phyloP scores from a whole-genome alignment of 306 rosid genomes.

The Cucumis hystrix region DNA sequence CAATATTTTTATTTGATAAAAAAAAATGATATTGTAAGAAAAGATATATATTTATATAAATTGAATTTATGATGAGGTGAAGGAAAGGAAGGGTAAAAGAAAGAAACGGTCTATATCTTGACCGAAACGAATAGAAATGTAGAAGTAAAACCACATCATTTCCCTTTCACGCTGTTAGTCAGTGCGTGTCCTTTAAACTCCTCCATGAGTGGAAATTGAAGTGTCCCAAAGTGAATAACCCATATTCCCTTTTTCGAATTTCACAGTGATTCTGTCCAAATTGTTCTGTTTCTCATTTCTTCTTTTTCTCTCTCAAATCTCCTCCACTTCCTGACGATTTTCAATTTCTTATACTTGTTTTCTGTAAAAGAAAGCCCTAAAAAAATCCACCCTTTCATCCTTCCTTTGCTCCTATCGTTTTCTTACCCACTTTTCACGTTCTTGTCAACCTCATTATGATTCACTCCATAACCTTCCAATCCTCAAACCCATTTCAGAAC shows the following conservation, averaged over 20 bases:
- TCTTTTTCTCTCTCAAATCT: neutral
- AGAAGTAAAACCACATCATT: neutral
- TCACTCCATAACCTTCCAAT: neutral
- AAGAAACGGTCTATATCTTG: neutral
- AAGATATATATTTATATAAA: too few relatives aligned
- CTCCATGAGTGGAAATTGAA: neutral
- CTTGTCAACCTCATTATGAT: conserved; percentile 1
- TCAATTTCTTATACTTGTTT: neutral
- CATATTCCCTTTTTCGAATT: neutral
- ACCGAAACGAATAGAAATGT: neutral
- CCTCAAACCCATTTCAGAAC: neutral
- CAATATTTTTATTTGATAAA: too few relatives aligned
- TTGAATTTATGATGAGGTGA: neutral
- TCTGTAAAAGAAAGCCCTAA: conserved; percentile 6
- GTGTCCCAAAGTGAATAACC: neutral
- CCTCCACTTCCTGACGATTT: neutral
- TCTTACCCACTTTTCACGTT: conserved; percentile 5
- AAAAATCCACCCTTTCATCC: neutral
- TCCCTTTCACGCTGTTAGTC: neutral
- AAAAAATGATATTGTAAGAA: too few relatives aligned
- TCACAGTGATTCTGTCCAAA: neutral
- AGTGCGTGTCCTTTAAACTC: neutral
- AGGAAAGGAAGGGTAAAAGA: neutral
- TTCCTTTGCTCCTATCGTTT: neutral
- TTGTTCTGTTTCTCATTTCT: neutral